Percentiles rank a stretch among this genome's conserved stretches.
These are phyloP conservation scores for Cadophora gregata DNA, from an alignment of 2,329 filamentous ascomycete genomes.

Conservation along the genomic window DNA sequence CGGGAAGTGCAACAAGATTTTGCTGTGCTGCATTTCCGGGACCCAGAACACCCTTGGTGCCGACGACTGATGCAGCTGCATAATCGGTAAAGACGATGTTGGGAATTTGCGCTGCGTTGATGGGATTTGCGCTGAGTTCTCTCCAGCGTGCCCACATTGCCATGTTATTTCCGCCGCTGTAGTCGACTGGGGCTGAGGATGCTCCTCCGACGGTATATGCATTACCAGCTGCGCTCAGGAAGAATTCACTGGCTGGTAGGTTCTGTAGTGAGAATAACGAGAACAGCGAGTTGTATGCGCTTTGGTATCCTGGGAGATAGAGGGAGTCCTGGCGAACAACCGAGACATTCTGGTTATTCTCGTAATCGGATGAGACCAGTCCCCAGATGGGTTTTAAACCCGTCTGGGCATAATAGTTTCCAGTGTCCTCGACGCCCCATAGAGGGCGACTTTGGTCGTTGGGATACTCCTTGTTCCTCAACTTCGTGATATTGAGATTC, in stretches of 20 bases:
- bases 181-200: constrained; percentile 38
- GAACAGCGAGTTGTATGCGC: background rate
- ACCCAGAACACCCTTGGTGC: constrained; percentile 43
- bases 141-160: constrained; percentile 52
- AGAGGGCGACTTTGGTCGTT: constrained; percentile 39
- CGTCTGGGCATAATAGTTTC: constrained; percentile 30
- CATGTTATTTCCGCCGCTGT: constrained; percentile 47
- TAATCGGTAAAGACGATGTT: constrained; percentile 54
- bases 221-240: constrained; percentile 25
- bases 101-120: constrained; percentile 45
- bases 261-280: constrained; percentile 36
- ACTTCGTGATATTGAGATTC: constrained; percentile 44
- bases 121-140: constrained; percentile 41
- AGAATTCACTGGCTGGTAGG: constrained; percentile 46
- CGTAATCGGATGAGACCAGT: constrained; percentile 44
- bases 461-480: constrained; percentile 45
- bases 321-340: constrained; percentile 37
- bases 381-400: constrained; percentile 50
- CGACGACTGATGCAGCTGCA: constrained; percentile 50
- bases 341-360: constrained; percentile 44
- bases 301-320: constrained; percentile 31
- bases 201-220: constrained; percentile 18
- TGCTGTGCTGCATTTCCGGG: constrained; percentile 26
- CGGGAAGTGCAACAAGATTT: constrained; percentile 31
- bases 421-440: constrained; percentile 48